A percentile compares a stretch with the other conserved stretches of the same genome.
Conservation (phyloP, 805 yeast genomes). For the Metschnikowia dekortorum region DNA sequence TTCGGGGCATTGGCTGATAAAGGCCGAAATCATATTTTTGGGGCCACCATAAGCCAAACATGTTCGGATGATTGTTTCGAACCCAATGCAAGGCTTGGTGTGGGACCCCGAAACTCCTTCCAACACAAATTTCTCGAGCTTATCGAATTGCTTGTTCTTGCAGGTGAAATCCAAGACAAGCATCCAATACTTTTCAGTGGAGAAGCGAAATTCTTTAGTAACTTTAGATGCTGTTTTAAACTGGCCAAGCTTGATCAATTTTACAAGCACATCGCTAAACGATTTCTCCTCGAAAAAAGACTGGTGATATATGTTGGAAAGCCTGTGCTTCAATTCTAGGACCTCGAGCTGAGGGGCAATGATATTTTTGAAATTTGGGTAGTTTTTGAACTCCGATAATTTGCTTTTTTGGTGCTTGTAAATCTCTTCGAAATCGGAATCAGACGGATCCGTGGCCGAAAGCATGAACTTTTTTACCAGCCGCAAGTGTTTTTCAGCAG, state of each 20-base stretch:
- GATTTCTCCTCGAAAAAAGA: constrained; percentile 28
- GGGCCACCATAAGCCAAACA: constrained; percentile 50
- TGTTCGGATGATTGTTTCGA: constrained; percentile 56
- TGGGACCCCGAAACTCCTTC: constrained; percentile 11
- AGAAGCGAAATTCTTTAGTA: constrained; percentile 50
- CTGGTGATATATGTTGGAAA: constrained; percentile 31
- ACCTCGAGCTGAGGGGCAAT: constrained; percentile 28
- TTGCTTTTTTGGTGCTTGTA: constrained; percentile 22
- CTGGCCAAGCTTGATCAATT: constrained; percentile 42
- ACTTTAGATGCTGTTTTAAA: constrained; percentile 45
- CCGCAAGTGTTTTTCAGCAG: constrained; percentile 16
- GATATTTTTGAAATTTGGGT: constrained; percentile 18
- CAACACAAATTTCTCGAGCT: constrained; percentile 38
- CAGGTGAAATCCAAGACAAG: constrained; percentile 47
- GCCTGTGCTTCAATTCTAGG: constrained; percentile 28
- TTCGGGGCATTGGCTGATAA: constrained; percentile 49
- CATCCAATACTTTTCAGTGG: constrained; percentile 55
- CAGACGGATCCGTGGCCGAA: not conserved
- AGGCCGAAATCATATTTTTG: constrained; percentile 53
- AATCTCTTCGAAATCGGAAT: constrained; percentile 5
- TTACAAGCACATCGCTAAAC: constrained; percentile 21
- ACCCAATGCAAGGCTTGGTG: constrained; percentile 65
- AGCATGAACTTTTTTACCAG: not conserved
- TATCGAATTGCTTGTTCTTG: constrained; percentile 48
- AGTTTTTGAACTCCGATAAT: constrained; percentile 14